Evolutionary conservation across 2,329 filamentous ascomycete species (phyloP), one percentile per base, ranked within the genome.

Genomic region (Aureobasidium lini): DNA sequence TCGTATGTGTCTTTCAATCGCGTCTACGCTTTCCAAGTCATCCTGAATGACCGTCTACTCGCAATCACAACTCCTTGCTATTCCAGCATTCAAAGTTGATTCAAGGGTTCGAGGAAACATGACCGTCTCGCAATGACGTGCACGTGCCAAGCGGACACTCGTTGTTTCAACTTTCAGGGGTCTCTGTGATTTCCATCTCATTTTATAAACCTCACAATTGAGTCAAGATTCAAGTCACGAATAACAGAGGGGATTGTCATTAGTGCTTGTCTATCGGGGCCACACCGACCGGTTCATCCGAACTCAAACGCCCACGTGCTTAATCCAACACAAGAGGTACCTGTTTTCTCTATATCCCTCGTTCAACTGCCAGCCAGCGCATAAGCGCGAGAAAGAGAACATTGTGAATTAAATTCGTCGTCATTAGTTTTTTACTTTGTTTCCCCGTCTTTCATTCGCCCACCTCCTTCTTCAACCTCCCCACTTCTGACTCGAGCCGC

Each of bases 401-500:
- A 32, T 15, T 23, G 4, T 15, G 28, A 6, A 48, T 32, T 32
- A 37, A 29, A 15, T 31, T 37, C 11, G 40, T 37, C 37, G 31
- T 34, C 32, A 28, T 29, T 8, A 13, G 13, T 46, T 31, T 34
- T 5, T 13, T 2, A 3, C 34, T n/a, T 37, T n/a, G 10, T 18
- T 16, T 15, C 3, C 15, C 6, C 16, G 10, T 31, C 40, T 6
- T 29, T 40, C 42, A 58, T 40, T 48, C 43, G n/a, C 36, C 44
- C 15, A 65, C 62, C 58, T 71, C 65, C 16, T 62, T 60, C 64
- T 64, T 66, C 49, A 71, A 54, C 10, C 57, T 62, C 32, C 59
- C 49, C 28, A 69, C 68, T 61, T 70, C 67, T 58, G 64, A 63
- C 32, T 66, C 65, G 56, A 70, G 52, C 13, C 62, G 62, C 5